These are phyloP conservation scores for Cyberlindnera petersonii DNA, from an alignment of 805 yeast species.

Conservation along the genomic window DNA sequence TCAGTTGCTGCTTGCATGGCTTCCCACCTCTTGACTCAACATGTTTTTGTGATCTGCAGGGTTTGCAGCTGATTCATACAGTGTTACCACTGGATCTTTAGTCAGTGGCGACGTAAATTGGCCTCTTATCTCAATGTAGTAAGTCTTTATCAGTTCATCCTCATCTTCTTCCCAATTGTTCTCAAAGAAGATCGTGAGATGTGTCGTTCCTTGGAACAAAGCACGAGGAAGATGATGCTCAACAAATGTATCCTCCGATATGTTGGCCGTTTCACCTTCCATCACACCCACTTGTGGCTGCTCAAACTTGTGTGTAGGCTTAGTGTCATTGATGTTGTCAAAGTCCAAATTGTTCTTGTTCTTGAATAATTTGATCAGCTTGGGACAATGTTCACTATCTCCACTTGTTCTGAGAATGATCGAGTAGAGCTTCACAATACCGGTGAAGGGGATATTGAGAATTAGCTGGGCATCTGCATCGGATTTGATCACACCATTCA, in stretches of 20 bases:
- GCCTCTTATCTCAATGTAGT: conserved; percentile 79
- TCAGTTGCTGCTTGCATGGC: conserved; percentile 17
- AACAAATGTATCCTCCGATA: conserved; percentile 51
- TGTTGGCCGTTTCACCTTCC: conserved; percentile 38
- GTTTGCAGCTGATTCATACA: conserved; percentile 90
- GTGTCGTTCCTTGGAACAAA: conserved; percentile 63
- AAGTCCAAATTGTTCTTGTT: conserved; percentile 72
- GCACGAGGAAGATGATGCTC: conserved; percentile 82
- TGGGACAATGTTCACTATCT: conserved; percentile 59
- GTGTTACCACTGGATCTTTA: conserved; percentile 67
- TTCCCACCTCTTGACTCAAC: conserved; percentile 18
- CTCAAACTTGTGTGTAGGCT: conserved; percentile 47
- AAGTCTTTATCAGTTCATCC: conserved; percentile 54
- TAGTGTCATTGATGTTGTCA: conserved; percentile 47
- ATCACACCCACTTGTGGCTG: conserved; percentile 66
- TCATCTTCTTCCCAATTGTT: conserved; percentile 61
- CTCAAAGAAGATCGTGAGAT: conserved; percentile 64
- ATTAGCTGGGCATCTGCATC: conserved; percentile 84
- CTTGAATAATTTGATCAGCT: conserved; percentile 64
- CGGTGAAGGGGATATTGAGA: conserved; percentile 75
- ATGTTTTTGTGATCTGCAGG: conserved; percentile 75
- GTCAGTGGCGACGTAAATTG: conserved; percentile 47
- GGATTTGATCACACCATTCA: conserved; percentile 47
- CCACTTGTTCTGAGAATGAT: conserved; percentile 64
- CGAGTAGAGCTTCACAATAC: conserved; percentile 69